Conservation (phyloP, 164 flowering plant species). For the Pachysandra terminalis region DNA sequence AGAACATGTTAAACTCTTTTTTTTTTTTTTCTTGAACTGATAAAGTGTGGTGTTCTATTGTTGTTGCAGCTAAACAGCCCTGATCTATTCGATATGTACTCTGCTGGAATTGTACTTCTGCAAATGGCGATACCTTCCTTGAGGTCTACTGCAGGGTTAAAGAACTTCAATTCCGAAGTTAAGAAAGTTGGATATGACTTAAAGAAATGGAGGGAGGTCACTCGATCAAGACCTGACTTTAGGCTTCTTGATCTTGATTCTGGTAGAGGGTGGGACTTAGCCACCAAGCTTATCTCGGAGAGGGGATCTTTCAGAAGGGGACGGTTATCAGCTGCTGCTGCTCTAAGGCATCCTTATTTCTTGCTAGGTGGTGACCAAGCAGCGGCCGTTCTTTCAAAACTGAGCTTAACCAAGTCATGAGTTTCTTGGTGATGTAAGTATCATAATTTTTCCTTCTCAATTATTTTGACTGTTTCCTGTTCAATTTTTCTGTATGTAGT, state of each 20-base stretch:
- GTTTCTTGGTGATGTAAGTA: slow-evolving; percentile 22
- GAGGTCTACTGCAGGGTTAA: slow-evolving; percentile 71
- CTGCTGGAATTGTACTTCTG: slow-evolving; percentile 83
- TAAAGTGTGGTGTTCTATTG: slow-evolving; percentile 9
- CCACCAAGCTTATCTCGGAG: slow-evolving; percentile 79
- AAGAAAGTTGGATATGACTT: slow-evolving; percentile 66
- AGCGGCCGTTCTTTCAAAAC: slow-evolving; percentile 80
- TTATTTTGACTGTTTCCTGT: neutral
- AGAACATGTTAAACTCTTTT: no score
- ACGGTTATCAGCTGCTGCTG: slow-evolving; percentile 90
- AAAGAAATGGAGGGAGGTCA: slow-evolving; percentile 74
- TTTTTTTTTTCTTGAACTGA: neutral
- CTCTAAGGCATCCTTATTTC: slow-evolving; percentile 95
- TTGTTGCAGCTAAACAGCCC: slow-evolving; percentile 88
- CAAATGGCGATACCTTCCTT: slow-evolving; percentile 91
- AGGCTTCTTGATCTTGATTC: slow-evolving; percentile 70
- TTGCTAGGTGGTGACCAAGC: slow-evolving; percentile 94
- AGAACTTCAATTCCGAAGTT: slow-evolving; percentile 79
- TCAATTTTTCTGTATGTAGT: no score
- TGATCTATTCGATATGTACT: slow-evolving; percentile 95
- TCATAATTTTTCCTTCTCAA: neutral
- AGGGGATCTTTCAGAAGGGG: slow-evolving; percentile 78
- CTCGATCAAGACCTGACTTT: slow-evolving; percentile 69
- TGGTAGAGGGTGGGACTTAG: slow-evolving; percentile 88
- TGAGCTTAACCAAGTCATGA: slow-evolving; percentile 51